These are phyloP conservation scores for Trichophyton schoenleinii DNA, from an alignment of 2,329 filamentous ascomycete species.

Conservation along the genomic window DNA sequence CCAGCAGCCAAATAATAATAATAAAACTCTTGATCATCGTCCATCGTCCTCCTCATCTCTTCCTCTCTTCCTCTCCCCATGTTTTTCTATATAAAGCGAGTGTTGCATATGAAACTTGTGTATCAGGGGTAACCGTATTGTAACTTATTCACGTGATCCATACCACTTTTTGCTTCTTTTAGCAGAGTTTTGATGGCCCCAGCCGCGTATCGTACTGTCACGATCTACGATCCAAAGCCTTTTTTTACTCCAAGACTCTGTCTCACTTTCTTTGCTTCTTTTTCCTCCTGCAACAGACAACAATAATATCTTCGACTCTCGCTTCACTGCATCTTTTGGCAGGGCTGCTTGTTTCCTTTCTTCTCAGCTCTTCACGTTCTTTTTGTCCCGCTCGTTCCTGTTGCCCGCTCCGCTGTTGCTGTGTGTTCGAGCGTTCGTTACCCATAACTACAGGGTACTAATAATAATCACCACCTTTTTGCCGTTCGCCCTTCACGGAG, in stretches of 20 bases:
- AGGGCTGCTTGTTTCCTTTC: background rate
- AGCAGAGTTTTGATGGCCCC: background rate
- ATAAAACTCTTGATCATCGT: background rate
- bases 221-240: background rate
- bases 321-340: background rate
- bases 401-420: background rate
- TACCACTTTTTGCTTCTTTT: background rate
- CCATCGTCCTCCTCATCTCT: background rate
- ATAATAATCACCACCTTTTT: background rate
- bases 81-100: background rate
- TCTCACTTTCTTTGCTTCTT: constrained; percentile 2
- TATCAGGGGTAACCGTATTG: background rate
- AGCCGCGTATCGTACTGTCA: constrained; percentile 1
- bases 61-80: background rate
- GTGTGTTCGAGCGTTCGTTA: background rate
- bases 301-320: background rate
- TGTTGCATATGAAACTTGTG: background rate
- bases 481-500: background rate
- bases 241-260: background rate
- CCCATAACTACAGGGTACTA: background rate
- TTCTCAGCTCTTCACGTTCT: background rate
- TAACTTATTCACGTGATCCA: background rate
- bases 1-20: background rate
- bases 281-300: background rate
- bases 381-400: background rate